Evolutionary conservation across 169 alveolate species (phyloP).

Genomic region (Plasmodium fragile): DNA sequence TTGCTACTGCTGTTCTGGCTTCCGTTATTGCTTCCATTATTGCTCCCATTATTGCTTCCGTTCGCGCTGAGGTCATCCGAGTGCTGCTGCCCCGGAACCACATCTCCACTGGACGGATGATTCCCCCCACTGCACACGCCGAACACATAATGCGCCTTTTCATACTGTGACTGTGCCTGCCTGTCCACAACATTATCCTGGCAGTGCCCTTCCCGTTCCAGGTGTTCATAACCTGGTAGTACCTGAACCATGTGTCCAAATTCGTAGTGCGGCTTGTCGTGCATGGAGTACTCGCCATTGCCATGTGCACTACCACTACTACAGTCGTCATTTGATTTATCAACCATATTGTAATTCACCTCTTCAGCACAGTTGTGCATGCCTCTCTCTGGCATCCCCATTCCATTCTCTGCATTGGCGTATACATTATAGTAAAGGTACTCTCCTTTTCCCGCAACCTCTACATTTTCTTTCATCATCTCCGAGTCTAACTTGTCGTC

Average conservation of each 20-base stretch:
- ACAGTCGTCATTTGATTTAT: neutral
- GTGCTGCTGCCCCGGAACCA: neutral
- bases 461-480: neutral
- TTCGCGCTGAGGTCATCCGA: neutral
- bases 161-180: conserved; percentile 34
- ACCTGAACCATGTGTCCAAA: neutral
- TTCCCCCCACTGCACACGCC: neutral
- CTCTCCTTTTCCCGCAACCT: neutral
- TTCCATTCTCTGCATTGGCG: neutral
- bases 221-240: neutral
- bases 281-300: neutral
- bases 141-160: conserved; percentile 15
- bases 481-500: neutral
- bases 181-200: conserved; percentile 39
- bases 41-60: neutral
- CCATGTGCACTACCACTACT: neutral
- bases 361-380: neutral
- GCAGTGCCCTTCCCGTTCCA: conserved; percentile 18
- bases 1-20: neutral
- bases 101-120: neutral
- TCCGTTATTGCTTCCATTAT: neutral
- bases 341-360: neutral
- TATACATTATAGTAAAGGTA: neutral
- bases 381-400: neutral
- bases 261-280: neutral